phyloP scores from a whole-genome alignment of 768 basidiomycete species.

The Termitomyces eurrhizus region DNA sequence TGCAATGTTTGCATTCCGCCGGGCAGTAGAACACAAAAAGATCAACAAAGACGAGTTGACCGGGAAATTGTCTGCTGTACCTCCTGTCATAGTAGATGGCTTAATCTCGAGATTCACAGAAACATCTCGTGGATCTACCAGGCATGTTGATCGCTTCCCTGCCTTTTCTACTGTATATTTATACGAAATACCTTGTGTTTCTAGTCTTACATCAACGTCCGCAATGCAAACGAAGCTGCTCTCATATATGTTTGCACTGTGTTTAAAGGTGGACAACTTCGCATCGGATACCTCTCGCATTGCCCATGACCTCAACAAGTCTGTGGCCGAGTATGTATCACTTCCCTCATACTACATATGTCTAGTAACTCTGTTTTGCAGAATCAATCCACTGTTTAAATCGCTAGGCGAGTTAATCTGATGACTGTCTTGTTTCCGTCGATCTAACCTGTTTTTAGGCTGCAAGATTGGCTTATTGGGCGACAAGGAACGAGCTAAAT shows the following conservation, averaged over 20 bases:
- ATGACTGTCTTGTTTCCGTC: neutral
- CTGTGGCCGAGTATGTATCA: conserved; percentile 54
- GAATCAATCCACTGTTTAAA: conserved; percentile 68
- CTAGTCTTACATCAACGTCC: conserved; percentile 56
- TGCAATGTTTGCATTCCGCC: conserved; percentile 70
- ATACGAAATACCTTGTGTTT: neutral
- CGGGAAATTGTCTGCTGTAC: conserved; percentile 55
- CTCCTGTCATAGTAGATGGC: conserved; percentile 65
- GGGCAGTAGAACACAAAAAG: conserved; percentile 35
- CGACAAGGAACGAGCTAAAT: conserved; percentile 59
- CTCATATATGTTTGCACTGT: conserved; percentile 77
- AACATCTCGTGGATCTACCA: conserved; percentile 57
- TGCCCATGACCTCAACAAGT: conserved; percentile 72
- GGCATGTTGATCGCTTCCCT: conserved; percentile 31
- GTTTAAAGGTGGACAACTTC: conserved; percentile 75
- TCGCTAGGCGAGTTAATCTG: conserved; percentile 51
- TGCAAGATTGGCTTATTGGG: conserved; percentile 64
- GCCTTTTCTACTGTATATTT: conserved; percentile 1
- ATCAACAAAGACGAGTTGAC: conserved; percentile 49
- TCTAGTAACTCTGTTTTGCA: conserved; percentile 14
- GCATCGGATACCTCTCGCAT: conserved; percentile 64
- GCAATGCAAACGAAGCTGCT: conserved; percentile 69
- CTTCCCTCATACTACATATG: neutral
- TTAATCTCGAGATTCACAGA: conserved; percentile 82
- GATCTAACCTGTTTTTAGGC: conserved; percentile 35